Conservation (phyloP, 2,329 filamentous ascomycete genomes). For the Cordyceps pruinosa region DNA sequence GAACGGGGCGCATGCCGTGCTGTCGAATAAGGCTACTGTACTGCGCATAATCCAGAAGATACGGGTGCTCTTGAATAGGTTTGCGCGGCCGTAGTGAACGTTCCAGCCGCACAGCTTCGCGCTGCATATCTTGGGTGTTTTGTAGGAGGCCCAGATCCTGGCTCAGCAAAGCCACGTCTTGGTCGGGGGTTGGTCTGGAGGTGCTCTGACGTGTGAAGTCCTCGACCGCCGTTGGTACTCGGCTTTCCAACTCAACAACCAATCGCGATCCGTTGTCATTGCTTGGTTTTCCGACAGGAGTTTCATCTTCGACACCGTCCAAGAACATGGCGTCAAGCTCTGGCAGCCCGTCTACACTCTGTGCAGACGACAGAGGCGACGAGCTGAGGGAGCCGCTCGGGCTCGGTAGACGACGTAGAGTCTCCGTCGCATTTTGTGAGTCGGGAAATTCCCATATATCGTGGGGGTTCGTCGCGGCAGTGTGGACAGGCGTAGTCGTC, state of each 20-base stretch:
- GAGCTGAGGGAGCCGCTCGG: conserved; percentile 18
- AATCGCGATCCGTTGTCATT: neutral
- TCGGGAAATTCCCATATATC: conserved; percentile 32
- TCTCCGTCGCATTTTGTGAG: conserved; percentile 22
- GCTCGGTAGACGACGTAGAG: conserved; percentile 4
- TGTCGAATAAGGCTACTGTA: conserved; percentile 47
- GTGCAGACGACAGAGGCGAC: conserved; percentile 29
- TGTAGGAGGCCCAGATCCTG: conserved; percentile 8
- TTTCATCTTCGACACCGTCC: neutral
- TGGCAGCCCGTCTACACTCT: conserved; percentile 22
- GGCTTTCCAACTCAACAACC: neutral
- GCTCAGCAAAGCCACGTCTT: neutral
- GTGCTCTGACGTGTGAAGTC: neutral
- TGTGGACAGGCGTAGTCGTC: conserved; percentile 1
- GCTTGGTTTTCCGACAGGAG: conserved; percentile 11
- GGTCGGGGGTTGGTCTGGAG: neutral
- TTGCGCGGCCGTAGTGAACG: conserved; percentile 52
- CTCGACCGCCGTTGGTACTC: neutral
- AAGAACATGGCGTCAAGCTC: conserved; percentile 17
- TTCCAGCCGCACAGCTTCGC: conserved; percentile 29
- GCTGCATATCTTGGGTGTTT: conserved; percentile 13
- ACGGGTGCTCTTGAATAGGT: conserved; percentile 55
- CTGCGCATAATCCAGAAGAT: conserved; percentile 47
- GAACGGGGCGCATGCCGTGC: conserved; percentile 48
- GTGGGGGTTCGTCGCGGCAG: neutral